Percentiles rank a stretch among this genome's conserved stretches.
Evolutionary conservation across 148 eudicot species (phyloP).

Genomic region (Nyssa sinensis): DNA sequence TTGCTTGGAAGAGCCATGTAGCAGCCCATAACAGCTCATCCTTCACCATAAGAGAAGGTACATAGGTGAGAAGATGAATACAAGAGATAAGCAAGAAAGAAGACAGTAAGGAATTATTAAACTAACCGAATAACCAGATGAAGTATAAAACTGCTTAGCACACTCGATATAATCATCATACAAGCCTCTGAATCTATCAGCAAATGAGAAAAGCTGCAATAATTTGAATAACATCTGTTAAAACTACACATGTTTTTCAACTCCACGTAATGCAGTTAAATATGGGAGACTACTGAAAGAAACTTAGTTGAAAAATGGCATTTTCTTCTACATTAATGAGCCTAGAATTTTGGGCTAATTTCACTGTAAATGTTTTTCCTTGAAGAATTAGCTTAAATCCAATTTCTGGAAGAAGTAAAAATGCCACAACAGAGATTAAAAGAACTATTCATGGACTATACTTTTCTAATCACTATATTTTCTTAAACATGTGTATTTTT

Average conservation of each 20-base stretch:
- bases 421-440: no score
- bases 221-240: neutral
- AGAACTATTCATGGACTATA: no score
- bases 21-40: constrained; percentile 96
- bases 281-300: no score
- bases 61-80: neutral
- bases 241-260: neutral
- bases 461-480: no score
- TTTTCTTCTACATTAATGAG: no score
- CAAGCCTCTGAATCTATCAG: constrained; percentile 66
- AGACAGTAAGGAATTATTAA: neutral
- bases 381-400: no score
- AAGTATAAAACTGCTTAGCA: constrained; percentile 56
- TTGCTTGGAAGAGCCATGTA: constrained; percentile 81
- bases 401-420: no score
- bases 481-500: no score
- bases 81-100: neutral
- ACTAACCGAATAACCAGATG: constrained; percentile 76
- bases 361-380: no score
- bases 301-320: no score
- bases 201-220: constrained; percentile 83
- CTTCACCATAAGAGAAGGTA: constrained; percentile 15
- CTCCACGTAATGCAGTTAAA: no score
- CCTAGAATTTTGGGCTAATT: no score
- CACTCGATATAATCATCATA: constrained; percentile 57